phyloP scores from a whole-genome alignment of 148 eudicot species.

The Chenopodium formosanum region DNA sequence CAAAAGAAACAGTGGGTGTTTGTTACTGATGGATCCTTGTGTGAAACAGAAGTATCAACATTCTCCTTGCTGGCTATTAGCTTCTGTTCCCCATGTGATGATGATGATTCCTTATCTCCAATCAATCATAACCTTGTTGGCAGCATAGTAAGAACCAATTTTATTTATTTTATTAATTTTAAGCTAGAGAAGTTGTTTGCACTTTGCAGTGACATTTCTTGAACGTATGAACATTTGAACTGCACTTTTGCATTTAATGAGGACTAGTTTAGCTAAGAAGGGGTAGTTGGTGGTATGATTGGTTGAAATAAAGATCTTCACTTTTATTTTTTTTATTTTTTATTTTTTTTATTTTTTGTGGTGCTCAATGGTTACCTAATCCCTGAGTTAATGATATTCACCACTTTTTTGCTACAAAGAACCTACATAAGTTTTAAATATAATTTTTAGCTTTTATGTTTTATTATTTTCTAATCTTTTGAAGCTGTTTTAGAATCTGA shows the following conservation, averaged over 20 bases:
- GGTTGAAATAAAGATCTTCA: neutral
- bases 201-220: neutral
- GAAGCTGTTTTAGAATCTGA: neutral
- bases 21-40: constrained; percentile 73
- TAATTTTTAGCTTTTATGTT: neutral
- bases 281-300: neutral
- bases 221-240: neutral
- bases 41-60: constrained; percentile 35
- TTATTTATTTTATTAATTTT: too few relatives aligned
- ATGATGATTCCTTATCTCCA: constrained; percentile 51
- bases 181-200: too few relatives aligned
- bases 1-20: constrained; percentile 92
- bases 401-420: neutral
- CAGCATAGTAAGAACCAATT: constrained; percentile 63
- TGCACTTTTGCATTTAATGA: neutral
- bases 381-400: neutral
- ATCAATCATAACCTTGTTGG: constrained; percentile 70
- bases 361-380: neutral
- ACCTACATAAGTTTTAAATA: neutral
- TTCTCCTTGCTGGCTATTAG: constrained; percentile 71
- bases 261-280: neutral
- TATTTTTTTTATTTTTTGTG: too few relatives aligned
- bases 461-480: neutral
- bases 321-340: too few relatives aligned
- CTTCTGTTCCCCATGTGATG: constrained; percentile 55